phyloP scores from a whole-genome alignment of 2,329 filamentous ascomycete species.

The Hypoxylon rubiginosum region DNA sequence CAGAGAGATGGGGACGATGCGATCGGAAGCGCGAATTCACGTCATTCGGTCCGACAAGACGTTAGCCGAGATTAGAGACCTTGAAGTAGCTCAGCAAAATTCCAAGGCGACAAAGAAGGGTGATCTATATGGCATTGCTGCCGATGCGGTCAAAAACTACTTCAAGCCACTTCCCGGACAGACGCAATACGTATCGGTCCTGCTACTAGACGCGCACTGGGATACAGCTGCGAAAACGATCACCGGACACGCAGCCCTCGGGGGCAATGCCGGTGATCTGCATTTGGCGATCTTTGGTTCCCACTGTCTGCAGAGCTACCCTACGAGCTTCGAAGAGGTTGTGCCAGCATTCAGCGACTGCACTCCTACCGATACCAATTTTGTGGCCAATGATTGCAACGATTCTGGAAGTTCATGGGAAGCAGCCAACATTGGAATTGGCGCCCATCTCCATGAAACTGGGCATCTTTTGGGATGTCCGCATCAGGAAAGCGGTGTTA shows the following conservation, averaged over 20 bases:
- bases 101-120: constrained; percentile 75
- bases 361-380: constrained; percentile 84
- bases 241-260: constrained; percentile 86
- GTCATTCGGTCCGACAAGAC: constrained; percentile 87
- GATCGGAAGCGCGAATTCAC: constrained; percentile 92
- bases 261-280: constrained; percentile 78
- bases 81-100: constrained; percentile 84
- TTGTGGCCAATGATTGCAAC: constrained; percentile 86
- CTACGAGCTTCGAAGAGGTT: constrained; percentile 88
- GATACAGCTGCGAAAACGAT: constrained; percentile 78
- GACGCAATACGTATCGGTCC: constrained; percentile 87
- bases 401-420: constrained; percentile 95
- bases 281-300: constrained; percentile 93
- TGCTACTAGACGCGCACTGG: constrained; percentile 92
- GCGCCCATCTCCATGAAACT: constrained; percentile 90
- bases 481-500: constrained; percentile 90
- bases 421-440: constrained; percentile 93
- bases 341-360: constrained; percentile 91
- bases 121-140: constrained; percentile 82
- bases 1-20: constrained; percentile 76
- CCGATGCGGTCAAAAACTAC: constrained; percentile 81
- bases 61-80: constrained; percentile 82
- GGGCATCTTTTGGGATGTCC: constrained; percentile 92
- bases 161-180: constrained; percentile 82
- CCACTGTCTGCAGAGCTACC: constrained; percentile 92